Conservation (phyloP, 2,329 filamentous ascomycete species). For the Sporothrix humicola region DNA sequence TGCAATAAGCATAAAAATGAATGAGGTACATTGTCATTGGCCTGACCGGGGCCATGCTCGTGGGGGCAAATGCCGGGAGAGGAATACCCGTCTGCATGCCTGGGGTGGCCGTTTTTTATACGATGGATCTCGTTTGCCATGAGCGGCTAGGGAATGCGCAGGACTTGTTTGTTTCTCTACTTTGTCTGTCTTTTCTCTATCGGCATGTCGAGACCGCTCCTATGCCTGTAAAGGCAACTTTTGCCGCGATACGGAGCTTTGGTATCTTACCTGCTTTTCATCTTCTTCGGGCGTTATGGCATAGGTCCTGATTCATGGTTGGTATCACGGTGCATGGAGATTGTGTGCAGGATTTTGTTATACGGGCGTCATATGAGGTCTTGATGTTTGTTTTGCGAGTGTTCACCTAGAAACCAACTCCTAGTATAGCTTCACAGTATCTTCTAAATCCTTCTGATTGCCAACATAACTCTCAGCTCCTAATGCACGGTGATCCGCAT, state of each 20-base stretch:
- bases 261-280: not conserved
- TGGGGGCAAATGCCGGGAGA: not conserved
- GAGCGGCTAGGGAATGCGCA: not conserved
- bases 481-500: not conserved
- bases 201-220: not conserved
- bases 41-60: not conserved
- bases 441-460: not conserved
- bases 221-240: not conserved
- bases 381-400: not conserved
- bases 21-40: not conserved
- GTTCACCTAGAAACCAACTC: not conserved
- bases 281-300: not conserved
- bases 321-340: not conserved
- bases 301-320: not conserved
- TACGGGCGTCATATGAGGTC: not conserved
- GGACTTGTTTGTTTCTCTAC: not conserved
- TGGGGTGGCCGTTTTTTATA: not conserved
- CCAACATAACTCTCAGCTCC: not conserved
- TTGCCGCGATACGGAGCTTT: not conserved
- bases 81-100: not conserved
- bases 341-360: not conserved
- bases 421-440: slow-evolving; percentile 10
- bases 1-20: not conserved
- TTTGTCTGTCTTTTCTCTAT: too few species aligned
- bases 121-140: not conserved